Conservation (phyloP, 805 yeast species). For the Saccharomycopsis microspora region DNA sequence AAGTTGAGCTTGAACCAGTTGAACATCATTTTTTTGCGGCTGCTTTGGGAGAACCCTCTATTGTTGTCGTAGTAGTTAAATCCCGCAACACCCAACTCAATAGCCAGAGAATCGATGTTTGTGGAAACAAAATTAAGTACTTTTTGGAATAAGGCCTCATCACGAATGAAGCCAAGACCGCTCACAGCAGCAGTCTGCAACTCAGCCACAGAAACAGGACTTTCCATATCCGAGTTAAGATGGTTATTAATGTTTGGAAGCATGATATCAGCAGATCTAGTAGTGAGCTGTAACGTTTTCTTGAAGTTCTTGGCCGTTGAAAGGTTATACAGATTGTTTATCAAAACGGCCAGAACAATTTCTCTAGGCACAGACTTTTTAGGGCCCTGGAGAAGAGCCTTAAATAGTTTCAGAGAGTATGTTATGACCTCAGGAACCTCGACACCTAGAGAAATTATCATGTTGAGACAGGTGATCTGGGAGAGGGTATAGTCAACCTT, state of each 20-base stretch:
- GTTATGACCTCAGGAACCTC: conserved; percentile 18
- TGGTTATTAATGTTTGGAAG: conserved; percentile 11
- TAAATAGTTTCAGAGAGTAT: conserved; percentile 32
- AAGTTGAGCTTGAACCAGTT: conserved; percentile 46
- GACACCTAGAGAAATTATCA: conserved; percentile 31
- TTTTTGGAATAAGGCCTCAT: conserved; percentile 32
- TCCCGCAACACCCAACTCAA: conserved; percentile 52
- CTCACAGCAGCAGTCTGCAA: conserved; percentile 47
- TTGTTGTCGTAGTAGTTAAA: conserved; percentile 28
- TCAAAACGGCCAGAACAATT: conserved; percentile 33
- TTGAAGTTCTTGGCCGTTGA: conserved; percentile 42
- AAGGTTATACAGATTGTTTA: conserved; percentile 28
- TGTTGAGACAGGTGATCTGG: conserved; percentile 35
- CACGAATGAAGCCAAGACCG: conserved; percentile 39
- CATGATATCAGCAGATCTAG: conserved; percentile 7
- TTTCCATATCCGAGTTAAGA: conserved; percentile 19
- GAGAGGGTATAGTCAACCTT: conserved; percentile 12
- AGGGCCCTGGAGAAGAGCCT: conserved; percentile 42
- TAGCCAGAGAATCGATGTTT: conserved; percentile 42
- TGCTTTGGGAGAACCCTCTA: conserved; percentile 10
- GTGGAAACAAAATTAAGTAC: conserved; percentile 45
- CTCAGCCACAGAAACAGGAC: conserved; percentile 28
- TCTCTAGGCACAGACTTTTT: conserved; percentile 39
- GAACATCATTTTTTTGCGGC: conserved; percentile 28
- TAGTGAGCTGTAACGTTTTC: conserved; percentile 35